These are phyloP conservation scores for Penstemon davidsonii DNA, from an alignment of 257 asterid genomes.

Conservation along the genomic window DNA sequence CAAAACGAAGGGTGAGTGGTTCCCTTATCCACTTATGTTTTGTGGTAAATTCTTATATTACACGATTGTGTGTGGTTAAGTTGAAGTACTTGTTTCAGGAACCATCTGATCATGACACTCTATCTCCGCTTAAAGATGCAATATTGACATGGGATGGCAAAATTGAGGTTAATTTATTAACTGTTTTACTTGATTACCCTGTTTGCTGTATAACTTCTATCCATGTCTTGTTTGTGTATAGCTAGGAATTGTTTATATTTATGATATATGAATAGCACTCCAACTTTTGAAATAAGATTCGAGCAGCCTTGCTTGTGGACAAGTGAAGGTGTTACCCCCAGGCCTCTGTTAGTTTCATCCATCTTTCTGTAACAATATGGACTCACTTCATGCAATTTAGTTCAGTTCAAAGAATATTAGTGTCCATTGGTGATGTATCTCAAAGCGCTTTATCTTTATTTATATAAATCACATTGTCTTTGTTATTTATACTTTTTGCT, in stretches of 20 bases:
- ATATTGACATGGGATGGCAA: constrained; percentile 25
- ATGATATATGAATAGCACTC: constrained; percentile 7
- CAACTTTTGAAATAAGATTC: constrained; percentile 1
- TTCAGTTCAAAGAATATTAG: not conserved
- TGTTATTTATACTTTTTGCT: not conserved
- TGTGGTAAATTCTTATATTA: constrained; percentile 3
- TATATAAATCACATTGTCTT: not conserved
- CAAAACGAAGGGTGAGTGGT: constrained; percentile 42
- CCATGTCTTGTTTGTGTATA: not conserved
- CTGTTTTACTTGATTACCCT: constrained; percentile 10
- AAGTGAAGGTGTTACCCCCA: not conserved
- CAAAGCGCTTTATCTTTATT: constrained; percentile 14
- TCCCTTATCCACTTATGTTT: constrained; percentile 1
- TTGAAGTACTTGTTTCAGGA: constrained; percentile 35
- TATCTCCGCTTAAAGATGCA: constrained; percentile 26
- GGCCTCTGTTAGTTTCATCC: constrained; percentile 8
- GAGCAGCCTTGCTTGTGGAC: not conserved
- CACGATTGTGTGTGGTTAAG: constrained; percentile 15
- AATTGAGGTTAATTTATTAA: constrained; percentile 34
- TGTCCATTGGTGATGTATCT: not conserved
- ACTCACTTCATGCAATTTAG: not conserved
- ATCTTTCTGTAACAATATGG: not conserved
- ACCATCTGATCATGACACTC: constrained; percentile 27
- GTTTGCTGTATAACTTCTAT: constrained; percentile 1
- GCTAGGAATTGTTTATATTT: not conserved